phyloP scores from a whole-genome alignment of 2,329 filamentous ascomycete genomes.

The Verruconis gallopava region DNA sequence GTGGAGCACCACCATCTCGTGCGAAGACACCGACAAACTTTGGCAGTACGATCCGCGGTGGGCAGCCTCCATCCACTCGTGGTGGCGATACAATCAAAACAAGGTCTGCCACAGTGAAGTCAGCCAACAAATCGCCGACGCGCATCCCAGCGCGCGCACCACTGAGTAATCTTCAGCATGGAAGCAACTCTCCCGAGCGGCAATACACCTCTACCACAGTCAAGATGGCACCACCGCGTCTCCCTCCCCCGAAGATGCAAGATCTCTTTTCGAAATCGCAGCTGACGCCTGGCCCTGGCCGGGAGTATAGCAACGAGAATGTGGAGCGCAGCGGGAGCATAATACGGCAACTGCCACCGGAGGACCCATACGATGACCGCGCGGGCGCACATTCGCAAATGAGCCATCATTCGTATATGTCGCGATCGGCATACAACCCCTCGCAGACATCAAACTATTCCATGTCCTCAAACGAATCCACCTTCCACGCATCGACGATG shows the following conservation, averaged over 20 bases:
- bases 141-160: constrained; percentile 59
- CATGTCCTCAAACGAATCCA: constrained; percentile 11
- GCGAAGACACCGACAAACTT: constrained; percentile 30
- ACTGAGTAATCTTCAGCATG: constrained; percentile 54
- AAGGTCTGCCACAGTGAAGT: constrained; percentile 11
- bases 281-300: constrained; percentile 20
- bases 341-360: constrained; percentile 50
- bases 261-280: constrained; percentile 50
- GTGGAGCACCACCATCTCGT: constrained; percentile 27
- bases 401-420: constrained; percentile 13
- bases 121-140: constrained; percentile 41
- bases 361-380: constrained; percentile 75
- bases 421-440: constrained; percentile 9
- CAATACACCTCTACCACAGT: constrained; percentile 22
- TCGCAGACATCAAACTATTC: constrained; percentile 20
- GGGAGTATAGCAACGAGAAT: constrained; percentile 20
- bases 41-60: constrained; percentile 12
- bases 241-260: constrained; percentile 80
- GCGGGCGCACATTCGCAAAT: constrained; percentile 8
- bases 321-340: constrained; percentile 43
- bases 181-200: constrained; percentile 73
- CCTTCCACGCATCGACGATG: neutral
- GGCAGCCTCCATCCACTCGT: constrained; percentile 24
- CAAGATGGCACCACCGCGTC: constrained; percentile 28
- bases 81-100: constrained; percentile 14